A percentile compares a stretch with the other conserved stretches of the same genome.
Conservation (phyloP, 306 rosid genomes). For the Boehmeria nivea region DNA sequence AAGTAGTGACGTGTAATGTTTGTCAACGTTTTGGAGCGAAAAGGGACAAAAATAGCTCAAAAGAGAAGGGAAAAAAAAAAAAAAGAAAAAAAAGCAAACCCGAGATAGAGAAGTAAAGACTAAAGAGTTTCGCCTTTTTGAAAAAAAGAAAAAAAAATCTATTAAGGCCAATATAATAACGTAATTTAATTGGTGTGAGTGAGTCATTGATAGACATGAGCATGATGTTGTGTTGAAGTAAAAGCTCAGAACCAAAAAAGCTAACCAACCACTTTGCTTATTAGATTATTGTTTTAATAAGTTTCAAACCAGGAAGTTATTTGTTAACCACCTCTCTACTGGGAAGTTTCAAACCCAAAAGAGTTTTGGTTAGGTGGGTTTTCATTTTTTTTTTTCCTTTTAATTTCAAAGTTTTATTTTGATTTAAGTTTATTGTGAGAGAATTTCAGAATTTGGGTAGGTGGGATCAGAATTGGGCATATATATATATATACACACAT, state of each 20-base stretch:
- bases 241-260: neutral
- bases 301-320: no score
- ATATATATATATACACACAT: neutral
- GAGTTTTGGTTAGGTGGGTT: neutral
- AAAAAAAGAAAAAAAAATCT: neutral
- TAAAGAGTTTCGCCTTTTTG: no score
- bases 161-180: no score
- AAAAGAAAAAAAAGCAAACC: no score
- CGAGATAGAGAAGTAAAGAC: no score
- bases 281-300: no score
- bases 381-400: no score
- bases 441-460: slow-evolving; percentile 16
- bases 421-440: no score
- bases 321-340: no score
- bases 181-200: neutral
- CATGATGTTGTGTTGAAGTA: neutral
- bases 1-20: neutral
- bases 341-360: no score
- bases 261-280: neutral
- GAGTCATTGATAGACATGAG: neutral
- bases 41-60: neutral
- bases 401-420: neutral
- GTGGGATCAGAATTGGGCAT: slow-evolving; percentile 3
- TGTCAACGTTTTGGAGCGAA: neutral
- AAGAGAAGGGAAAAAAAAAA: neutral